Percentiles rank a stretch among this genome's conserved stretches.
Evolutionary conservation across 345 rosid genomes (phyloP).

Genomic region (Euphorbia peplus): DNA sequence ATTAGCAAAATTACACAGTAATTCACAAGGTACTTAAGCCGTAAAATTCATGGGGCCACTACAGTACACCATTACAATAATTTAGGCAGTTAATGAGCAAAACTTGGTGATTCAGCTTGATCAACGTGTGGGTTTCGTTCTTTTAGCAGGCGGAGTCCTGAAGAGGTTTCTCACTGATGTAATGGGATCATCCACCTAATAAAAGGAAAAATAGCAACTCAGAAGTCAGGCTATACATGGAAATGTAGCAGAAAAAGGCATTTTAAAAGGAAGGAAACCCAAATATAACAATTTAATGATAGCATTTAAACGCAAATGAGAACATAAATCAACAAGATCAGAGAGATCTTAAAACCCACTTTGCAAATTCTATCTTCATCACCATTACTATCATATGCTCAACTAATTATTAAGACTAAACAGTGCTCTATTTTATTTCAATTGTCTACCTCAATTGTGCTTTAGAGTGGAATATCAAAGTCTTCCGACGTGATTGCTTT

Average conservation of each 20-base stretch:
- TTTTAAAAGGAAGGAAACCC: background rate
- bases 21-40: background rate
- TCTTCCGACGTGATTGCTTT: background rate
- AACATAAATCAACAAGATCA: background rate
- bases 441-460: background rate
- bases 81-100: conserved; percentile 10
- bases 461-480: background rate
- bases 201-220: background rate
- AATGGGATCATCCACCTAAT: conserved; percentile 76
- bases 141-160: conserved; percentile 53
- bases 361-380: background rate
- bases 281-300: background rate
- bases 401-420: background rate
- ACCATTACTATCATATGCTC: background rate
- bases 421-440: background rate
- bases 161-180: conserved; percentile 69
- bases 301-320: background rate
- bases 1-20: background rate
- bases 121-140: conserved; percentile 33
- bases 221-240: background rate
- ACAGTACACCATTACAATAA: background rate
- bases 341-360: background rate
- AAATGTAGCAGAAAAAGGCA: background rate
- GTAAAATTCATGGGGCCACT: background rate
- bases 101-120: conserved; percentile 27